phyloP scores from a whole-genome alignment of 2,329 filamentous ascomycete species.

The Botrytis cinerea region DNA sequence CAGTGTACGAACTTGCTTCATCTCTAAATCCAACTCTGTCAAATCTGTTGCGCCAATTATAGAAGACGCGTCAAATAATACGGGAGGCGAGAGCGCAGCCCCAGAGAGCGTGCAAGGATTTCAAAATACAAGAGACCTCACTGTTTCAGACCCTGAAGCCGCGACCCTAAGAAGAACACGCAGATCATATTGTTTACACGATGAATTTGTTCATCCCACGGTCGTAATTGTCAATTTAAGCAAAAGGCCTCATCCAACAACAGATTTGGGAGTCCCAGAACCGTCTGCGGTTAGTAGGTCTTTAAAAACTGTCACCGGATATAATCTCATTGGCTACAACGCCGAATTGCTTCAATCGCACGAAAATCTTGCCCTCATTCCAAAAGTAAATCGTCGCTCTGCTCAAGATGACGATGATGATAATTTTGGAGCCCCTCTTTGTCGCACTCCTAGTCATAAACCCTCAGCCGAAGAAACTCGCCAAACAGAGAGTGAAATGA shows the following conservation, averaged over 20 bases:
- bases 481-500: background rate
- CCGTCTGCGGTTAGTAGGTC: background rate
- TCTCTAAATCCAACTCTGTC: background rate
- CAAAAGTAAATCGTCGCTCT: background rate
- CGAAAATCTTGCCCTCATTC: background rate
- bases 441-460: background rate
- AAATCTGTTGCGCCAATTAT: background rate
- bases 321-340: background rate
- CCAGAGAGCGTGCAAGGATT: background rate
- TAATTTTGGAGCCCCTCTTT: background rate
- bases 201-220: too few species aligned
- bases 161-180: background rate
- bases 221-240: too few species aligned
- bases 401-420: background rate
- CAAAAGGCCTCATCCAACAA: too few species aligned
- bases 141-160: background rate
- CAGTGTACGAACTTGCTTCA: background rate
- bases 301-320: background rate
- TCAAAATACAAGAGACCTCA: rapidly evolving
- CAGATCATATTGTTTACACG: too few species aligned
- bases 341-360: background rate
- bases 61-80: background rate
- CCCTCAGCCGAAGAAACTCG: background rate
- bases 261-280: background rate
- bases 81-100: too few species aligned